These are phyloP conservation scores for Rhododendron williamsianum DNA, from an alignment of 148 eudicot genomes.

Conservation along the genomic window DNA sequence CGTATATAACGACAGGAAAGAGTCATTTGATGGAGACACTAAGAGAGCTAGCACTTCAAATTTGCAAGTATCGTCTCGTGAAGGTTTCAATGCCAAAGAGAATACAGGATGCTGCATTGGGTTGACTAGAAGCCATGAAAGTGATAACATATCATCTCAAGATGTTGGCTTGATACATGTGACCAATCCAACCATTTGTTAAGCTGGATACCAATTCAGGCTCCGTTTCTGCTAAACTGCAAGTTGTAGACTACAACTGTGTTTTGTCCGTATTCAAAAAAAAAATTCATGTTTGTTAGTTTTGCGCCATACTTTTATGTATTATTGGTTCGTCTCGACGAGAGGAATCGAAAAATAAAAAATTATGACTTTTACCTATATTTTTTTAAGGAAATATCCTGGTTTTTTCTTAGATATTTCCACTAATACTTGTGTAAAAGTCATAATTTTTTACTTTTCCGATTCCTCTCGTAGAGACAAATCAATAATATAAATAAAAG, in stretches of 20 bases:
- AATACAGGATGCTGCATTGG: neutral
- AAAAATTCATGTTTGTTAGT: no score
- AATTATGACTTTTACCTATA: no score
- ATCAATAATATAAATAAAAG: no score
- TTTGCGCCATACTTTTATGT: no score
- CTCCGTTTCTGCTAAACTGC: neutral
- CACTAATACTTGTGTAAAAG: no score
- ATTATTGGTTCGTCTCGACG: no score
- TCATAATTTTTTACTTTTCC: no score
- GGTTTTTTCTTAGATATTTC: no score
- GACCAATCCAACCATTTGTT: neutral
- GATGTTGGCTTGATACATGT: neutral
- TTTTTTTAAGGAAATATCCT: no score
- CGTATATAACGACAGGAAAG: neutral
- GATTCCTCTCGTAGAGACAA: no score
- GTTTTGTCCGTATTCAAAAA: no score
- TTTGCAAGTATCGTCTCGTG: slow-evolving; percentile 8
- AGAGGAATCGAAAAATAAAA: no score
- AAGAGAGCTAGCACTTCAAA: neutral
- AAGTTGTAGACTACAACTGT: neutral
- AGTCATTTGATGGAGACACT: neutral
- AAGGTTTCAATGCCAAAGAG: slow-evolving; percentile 1
- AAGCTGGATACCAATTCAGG: neutral
- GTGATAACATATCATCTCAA: neutral
- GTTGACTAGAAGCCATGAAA: neutral